Evolutionary conservation across 305 asterid genomes (phyloP).

Genomic region (Solanum aculeatissimum): DNA sequence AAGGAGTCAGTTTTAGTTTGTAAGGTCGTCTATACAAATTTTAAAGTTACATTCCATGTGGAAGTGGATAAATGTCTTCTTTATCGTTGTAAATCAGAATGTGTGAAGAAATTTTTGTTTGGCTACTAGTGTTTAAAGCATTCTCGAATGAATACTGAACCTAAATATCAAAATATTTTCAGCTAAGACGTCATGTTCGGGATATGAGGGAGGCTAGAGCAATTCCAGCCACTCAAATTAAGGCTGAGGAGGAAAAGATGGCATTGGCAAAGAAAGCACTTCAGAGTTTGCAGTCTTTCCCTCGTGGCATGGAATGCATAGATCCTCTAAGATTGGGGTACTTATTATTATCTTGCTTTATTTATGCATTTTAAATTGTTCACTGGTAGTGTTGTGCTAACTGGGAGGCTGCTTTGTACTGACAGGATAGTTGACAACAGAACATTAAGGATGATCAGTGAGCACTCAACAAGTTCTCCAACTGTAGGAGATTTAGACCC

Average conservation of each 20-base stretch:
- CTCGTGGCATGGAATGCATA: constrained; percentile 98
- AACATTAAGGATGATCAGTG: constrained; percentile 84
- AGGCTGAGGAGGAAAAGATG: constrained; percentile 46
- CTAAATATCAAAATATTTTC: constrained; percentile 10
- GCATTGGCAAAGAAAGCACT: constrained; percentile 53
- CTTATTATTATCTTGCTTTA: neutral
- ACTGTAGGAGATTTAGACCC: constrained; percentile 57
- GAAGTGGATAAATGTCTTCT: neutral
- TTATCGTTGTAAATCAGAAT: neutral
- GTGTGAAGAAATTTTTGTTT: neutral
- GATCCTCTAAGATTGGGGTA: constrained; percentile 99
- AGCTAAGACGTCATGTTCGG: constrained; percentile 89
- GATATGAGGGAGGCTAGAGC: constrained; percentile 93
- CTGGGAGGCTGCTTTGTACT: neutral
- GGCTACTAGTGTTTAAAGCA: neutral
- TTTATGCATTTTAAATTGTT: neutral
- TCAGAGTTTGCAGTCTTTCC: constrained; percentile 65
- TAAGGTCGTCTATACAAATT: neutral
- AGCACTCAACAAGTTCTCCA: constrained; percentile 51
- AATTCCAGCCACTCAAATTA: constrained; percentile 39
- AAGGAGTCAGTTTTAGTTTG: neutral
- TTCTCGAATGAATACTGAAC: neutral
- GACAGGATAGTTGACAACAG: constrained; percentile 84
- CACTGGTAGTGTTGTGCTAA: neutral
- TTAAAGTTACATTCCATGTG: neutral